Base-by-base conservation (phyloP, 148 eudicot species). In the Fagopyrum esculentum region DNA sequence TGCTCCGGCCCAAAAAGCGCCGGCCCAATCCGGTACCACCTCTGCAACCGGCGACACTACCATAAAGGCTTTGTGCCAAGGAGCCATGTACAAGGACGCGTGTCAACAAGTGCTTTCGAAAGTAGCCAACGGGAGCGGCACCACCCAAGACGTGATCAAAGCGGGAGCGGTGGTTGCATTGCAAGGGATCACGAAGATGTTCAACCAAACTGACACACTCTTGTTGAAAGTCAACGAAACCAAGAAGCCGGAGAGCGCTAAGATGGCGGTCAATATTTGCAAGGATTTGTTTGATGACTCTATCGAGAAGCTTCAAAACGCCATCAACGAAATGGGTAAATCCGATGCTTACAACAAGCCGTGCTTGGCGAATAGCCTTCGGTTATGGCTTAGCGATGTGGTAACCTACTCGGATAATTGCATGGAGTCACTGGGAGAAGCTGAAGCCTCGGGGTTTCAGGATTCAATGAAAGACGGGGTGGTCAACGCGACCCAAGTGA, bases 361-460 rank as follows among this genome's bases (percentile, higher is more conserved):
- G 0, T 83, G 76, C 4, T 55, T 76, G 11, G 76, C 76, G 4
- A 80, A 35, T 43, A 66, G n/a, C 6, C 8, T 66, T 15, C 45
- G 71, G 55, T 73, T 83, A 43, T 90, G 90, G 87, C 77, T 92
- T 6, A 85, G 82, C 13, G 94, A 87, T 0, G 88, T 84, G 6
- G 50, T 80, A 29, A 79, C 87, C 1, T 87, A 84, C 79, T 79
- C 87, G 12, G 70, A 75, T 1, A 76, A 64, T 12, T 92, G 95
- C 64, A 73, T 75, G 0, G 97, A 92, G 26, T 83, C 77, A 0
- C 77, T 90, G 40, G 80, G 77, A 0, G 81, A 83, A 54, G 82
- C 82, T 0, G 71, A 81, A 6, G 82, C 80, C 6, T 82, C 83
- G 0, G 87, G 88, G 9, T 76, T 84, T 2, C 76, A 79, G n/a